These are phyloP conservation scores for Rhizopogon salebrosus DNA, from an alignment of 768 basidiomycete genomes.

Conservation along the genomic window DNA sequence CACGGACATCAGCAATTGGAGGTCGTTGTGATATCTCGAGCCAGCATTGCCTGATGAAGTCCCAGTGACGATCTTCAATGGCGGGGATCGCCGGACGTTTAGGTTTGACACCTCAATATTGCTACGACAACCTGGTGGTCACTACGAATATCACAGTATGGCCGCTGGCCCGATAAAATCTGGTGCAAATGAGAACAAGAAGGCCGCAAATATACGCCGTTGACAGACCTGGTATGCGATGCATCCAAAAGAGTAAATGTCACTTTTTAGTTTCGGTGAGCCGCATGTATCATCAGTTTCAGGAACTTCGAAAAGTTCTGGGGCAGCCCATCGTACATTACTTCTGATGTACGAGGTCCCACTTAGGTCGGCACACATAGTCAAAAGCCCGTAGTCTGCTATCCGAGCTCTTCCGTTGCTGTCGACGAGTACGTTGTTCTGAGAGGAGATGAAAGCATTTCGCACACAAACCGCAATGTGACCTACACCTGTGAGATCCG, in stretches of 20 bases:
- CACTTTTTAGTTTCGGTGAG: background rate
- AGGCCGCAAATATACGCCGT: no score
- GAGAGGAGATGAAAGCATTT: no score
- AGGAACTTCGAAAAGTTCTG: slow-evolving; percentile 20
- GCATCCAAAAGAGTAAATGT: slow-evolving; percentile 11
- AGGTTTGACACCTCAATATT: background rate
- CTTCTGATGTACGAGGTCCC: slow-evolving; percentile 12
- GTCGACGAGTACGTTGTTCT: no score
- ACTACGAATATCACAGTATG: no score
- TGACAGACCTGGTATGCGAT: no score
- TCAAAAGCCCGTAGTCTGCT: background rate
- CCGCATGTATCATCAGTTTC: slow-evolving; percentile 2
- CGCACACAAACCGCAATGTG: background rate
- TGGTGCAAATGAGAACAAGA: no score
- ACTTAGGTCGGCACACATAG: background rate
- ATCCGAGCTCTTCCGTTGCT: background rate
- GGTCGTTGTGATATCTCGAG: background rate
- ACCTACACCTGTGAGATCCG: background rate
- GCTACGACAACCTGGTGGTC: slow-evolving; percentile 12
- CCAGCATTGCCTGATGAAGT: slow-evolving; percentile 38
- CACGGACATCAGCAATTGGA: background rate
- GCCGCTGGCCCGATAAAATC: no score
- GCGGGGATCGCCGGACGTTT: slow-evolving; percentile 25
- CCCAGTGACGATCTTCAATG: slow-evolving; percentile 36
- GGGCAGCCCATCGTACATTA: slow-evolving; percentile 26